Evolutionary conservation across 2,329 filamentous ascomycete genomes (phyloP), one percentile per base, ranked within the genome.

Genomic region (Alternaria angustiovoidea): DNA sequence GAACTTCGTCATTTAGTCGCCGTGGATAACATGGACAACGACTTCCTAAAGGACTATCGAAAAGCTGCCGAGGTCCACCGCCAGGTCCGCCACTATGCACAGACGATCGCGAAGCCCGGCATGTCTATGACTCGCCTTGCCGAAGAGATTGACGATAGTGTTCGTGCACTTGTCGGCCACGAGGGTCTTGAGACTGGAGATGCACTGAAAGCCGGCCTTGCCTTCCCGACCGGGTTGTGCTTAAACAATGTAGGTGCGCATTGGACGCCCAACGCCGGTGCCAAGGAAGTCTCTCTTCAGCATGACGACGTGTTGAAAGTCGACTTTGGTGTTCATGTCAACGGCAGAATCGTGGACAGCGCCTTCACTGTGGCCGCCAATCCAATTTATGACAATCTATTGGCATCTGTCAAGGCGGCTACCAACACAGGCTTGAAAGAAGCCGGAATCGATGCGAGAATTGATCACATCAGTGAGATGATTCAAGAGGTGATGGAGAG

Each of bases 401-500:
- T 91, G 32, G 83, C 82, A 18, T 88, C 88, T 3, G 88, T 89
- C 32, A 88, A 86, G 75, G 88, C 88, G 66, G 88, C 87, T 36
- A 91, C 89, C 22, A 89, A 91, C 66, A 87, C 88, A 12, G 94
- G 94, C 70, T 86, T 97, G 70, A 89, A 82, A 83, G 91, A 95
- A 84, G 93, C 93, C 8, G 94, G 94, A 66, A 96, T 97, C 71
- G 94, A 97, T 75, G 92, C 92, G 44, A 88, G 94, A 42, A 89
- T 97, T 61, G 89, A 91, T 64, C 92, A 96, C 71, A 91, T 96
- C 61, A 92, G 93, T 64, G 90, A 85, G 12, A 83, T 86, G n/a
- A 94, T 96, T 70, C 93, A 96, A 80, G 93, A 96, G 80, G 87
- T 90, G 2, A 96, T 96, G 93, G 93, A 96, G 80, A 93, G 90